Evolutionary conservation across 2,329 filamentous ascomycete genomes (phyloP).

Genomic region (Pestalotiopsis sp.): DNA sequence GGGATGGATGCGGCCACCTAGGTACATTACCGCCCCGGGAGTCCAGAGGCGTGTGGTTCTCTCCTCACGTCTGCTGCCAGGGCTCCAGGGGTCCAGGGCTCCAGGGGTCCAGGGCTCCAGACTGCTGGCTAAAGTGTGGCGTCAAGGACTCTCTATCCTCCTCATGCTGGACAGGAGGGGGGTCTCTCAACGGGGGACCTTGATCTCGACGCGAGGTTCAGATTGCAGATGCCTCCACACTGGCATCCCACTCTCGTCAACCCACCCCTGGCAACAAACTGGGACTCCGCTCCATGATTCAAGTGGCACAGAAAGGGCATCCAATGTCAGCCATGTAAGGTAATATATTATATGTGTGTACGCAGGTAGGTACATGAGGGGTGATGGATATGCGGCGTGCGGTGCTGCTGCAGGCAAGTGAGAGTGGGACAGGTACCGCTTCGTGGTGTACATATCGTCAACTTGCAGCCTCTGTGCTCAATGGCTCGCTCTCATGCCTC

Average conservation of each 20-base stretch:
- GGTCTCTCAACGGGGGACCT: background rate
- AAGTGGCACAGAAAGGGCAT: background rate
- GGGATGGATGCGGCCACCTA: background rate
- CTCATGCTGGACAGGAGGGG: background rate
- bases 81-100: background rate
- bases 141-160: background rate
- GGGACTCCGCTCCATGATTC: background rate
- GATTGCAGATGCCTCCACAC: constrained; percentile 2
- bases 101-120: constrained; percentile 1
- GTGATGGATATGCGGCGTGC: background rate
- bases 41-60: background rate
- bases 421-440: background rate
- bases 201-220: constrained; percentile 1
- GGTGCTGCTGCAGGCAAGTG: background rate
- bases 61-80: background rate
- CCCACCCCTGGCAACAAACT: background rate
- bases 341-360: too few species aligned
- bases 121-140: background rate
- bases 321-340: background rate
- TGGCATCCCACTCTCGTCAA: background rate
- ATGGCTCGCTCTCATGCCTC: background rate
- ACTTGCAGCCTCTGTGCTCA: background rate
- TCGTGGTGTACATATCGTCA: background rate
- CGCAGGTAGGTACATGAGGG: background rate
- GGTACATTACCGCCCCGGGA: background rate